Evolutionary conservation across 2,329 filamentous ascomycete species (phyloP), one percentile per base, ranked within the genome.

Genomic region (Septoria linicola): DNA sequence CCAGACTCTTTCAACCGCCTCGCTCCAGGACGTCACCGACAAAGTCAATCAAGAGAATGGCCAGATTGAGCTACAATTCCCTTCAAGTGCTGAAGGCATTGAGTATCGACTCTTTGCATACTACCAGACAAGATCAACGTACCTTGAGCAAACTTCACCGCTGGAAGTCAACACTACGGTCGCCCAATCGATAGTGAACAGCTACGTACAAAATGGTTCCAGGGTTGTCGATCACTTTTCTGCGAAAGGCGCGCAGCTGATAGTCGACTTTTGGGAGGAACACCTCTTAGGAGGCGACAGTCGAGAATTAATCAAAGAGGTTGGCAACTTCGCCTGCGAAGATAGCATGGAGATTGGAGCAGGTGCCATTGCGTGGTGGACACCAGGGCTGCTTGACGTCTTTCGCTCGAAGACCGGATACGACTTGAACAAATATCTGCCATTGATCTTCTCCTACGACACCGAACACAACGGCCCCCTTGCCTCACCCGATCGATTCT

Each of bases 291-390:
- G 53, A 14, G 62, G 65, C 21, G 53, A 53, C 21, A 58, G 55
- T 3, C 43, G 41, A 11, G 54, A 62, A 11, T 42, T 64, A 8
- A 40, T 66, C 8, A 51, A 53, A 16, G 57, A 58, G 30, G 64
- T 69, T 11, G 68, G 65, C 8, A 63, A 67, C 25, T 68, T 68
- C 27, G 66, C 59, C 2, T 70, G 68, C 67, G 68, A 70, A 58
- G 68, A 69, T 46, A 64, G 60, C 40, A 61, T 64, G 52, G 67
- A 70, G 36, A 62, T 68, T 14, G 57, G 59, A 3, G 61, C 63
- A 11, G 53, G 59, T 3, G 49, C 53, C 1, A 25, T 62, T 2
- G 51, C 54, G n/a, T 62, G 54, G 52, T 65, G 61, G 61, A 69
- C 65, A 0, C 63, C 63, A 1, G 53, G 49, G 3, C 52, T 70